Base-by-base conservation (phyloP, 139 green algal genomes). In the Raphidocelis subcapitata region DNA sequence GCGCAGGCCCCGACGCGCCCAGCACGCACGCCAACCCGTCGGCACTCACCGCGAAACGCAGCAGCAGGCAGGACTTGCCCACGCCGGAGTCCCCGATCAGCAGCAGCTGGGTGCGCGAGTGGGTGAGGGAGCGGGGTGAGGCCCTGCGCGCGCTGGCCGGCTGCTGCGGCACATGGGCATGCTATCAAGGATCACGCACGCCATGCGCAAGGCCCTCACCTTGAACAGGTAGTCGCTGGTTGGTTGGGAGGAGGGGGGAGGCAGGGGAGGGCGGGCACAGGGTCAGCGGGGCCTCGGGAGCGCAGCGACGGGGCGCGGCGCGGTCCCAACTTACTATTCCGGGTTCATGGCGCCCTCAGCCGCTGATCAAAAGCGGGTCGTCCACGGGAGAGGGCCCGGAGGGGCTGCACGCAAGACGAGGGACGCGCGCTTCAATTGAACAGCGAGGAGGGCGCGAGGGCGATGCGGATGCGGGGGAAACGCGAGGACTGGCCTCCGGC, bases 21-120 rank as follows among this genome's bases (percentile, higher is more conserved):
- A 55, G 36, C 24, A 18, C 16, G 12, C 3, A 54, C 35, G 5
- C 62, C 5, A 12, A 33, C 8, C 20, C 16, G 28, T 33, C 31
- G 29, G 3, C 12, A 71, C 84, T 82, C 69, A 96, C 91, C 73
- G 92, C 93, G 77, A 98, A 98, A 20, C 95, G 88, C 52, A 99
- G 86, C 80, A 99, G 86, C 72, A 99, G 84, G 85, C 95, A 98
- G 12, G 92, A 97, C 87, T 99, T 99, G 44, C 95, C 95, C 2
- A 99, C 95, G 37, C 94, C 91, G 23, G 90, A 97, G 80, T 98
- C 94, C 49, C 94, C 94, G 78, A 98, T 98, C 49, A 98, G 87
- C 52, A 98, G 85, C 10, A 98, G 88, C 93, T 57, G 23, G 5
- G 16, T 33, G 49, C 66, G 47, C 28, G 33, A 49, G 31, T 35